Conservation (phyloP, 768 basidiomycete species). For the Gautieria morchelliformis region DNA sequence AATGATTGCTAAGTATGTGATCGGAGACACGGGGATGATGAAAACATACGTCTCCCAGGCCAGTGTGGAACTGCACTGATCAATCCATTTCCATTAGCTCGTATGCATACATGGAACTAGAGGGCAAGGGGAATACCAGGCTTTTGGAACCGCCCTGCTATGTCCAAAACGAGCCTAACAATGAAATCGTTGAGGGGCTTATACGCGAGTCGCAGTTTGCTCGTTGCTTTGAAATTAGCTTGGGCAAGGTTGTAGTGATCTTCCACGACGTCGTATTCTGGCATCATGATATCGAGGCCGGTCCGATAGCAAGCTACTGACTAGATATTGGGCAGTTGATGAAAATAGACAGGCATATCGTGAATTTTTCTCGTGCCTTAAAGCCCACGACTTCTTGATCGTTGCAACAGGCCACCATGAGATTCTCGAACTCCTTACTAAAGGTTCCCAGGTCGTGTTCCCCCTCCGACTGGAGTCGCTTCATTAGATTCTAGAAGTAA, state of each 20-base stretch:
- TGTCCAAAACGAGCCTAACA: conserved; percentile 42
- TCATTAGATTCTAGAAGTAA: conserved; percentile 4
- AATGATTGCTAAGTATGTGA: not conserved
- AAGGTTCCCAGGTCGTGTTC: not conserved
- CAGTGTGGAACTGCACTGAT: conserved; percentile 78
- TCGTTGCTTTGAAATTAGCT: conserved; percentile 25
- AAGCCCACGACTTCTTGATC: conserved; percentile 51
- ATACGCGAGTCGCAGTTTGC: conserved; percentile 42
- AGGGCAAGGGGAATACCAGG: conserved; percentile 38
- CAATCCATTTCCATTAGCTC: too few relatives aligned
- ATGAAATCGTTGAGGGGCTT: conserved; percentile 61
- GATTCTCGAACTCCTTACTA: conserved; percentile 21
- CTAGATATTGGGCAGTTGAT: not conserved
- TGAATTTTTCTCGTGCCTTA: conserved; percentile 29
- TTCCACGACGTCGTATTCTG: not conserved
- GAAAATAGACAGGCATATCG: not conserved
- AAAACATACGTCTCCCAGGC: conserved; percentile 47
- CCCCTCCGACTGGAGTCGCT: not conserved
- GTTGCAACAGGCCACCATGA: conserved; percentile 28
- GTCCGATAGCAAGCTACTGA: conserved; percentile 73
- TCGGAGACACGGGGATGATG: not conserved
- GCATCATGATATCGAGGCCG: conserved; percentile 46
- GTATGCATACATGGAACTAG: too few relatives aligned
- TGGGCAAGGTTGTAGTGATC: conserved; percentile 21
- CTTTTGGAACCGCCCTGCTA: conserved; percentile 43